Evolutionary conservation across 805 yeast species (phyloP), one percentile per base, ranked within the genome.

Genomic region (Teunomyces funiuensis): DNA sequence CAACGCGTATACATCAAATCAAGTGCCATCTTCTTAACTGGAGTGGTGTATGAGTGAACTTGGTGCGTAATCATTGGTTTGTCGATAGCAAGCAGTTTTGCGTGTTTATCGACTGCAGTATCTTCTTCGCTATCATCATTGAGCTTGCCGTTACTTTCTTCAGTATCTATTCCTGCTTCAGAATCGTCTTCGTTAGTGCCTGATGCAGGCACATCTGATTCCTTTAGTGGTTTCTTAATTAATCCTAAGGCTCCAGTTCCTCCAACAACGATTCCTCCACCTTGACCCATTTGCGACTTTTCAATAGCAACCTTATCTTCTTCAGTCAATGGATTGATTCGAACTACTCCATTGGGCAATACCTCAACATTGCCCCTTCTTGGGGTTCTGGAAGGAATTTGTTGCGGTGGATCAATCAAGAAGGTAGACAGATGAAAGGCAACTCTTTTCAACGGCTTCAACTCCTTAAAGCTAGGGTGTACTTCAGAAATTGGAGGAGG

Each of bases 1-100:
- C 97, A 91, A 49, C 97, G 71, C 1, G 97, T 88, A 63, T 90
- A 90, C 55, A 91, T 72, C 34, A 80, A 75, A 52, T 88, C 96
- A 40, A 85, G 74, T 1, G 74, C 74, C 74, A 70, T 70, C 41
- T 68, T 69, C 45, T 67, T 55, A 9, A 66, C 60, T 1, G 74
- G 74, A 0, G 51, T 57, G 10, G 60, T 50, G 47, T 66, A 68
- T 4, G 50, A 49, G 15, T 46, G 41, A 10, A 42, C 39, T 18
- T 47, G 45, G 37, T 39, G 42, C 14, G 45, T 33, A 5, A 56
- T 42, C 61, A 64, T 58, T 13, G 69, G 71, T 43, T 63, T 66
- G 28, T 65, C 71, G 10, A 65, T 64, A 1, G 49, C 58, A 9
- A 63, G 30, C 43, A 41, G 39, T 28, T 51, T 50, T 3, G 65